phyloP scores from a whole-genome alignment of 164 flowering plant species.

The Macadamia tetraphylla region DNA sequence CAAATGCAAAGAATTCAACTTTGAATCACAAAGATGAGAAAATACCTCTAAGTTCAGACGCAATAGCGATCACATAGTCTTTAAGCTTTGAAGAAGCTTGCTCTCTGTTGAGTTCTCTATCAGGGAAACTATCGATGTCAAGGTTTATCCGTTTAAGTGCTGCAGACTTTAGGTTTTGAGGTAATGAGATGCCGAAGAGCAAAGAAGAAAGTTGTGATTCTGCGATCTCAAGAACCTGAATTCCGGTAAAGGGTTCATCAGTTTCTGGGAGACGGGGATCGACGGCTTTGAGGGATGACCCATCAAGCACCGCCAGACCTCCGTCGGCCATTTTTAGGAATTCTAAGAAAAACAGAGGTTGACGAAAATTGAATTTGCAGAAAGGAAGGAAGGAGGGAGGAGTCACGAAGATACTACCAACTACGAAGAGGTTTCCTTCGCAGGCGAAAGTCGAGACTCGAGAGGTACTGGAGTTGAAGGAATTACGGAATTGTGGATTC shows the following conservation, averaged over 20 bases:
- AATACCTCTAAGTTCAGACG: conserved; percentile 56
- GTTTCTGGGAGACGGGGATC: conserved; percentile 21
- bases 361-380: neutral
- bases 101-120: conserved; percentile 22
- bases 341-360: neutral
- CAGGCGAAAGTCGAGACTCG: too few relatives aligned
- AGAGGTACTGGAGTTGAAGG: too few relatives aligned
- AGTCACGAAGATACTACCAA: too few relatives aligned
- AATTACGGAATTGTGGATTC: too few relatives aligned
- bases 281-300: conserved; percentile 32
- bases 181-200: conserved; percentile 48
- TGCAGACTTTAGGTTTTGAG: conserved; percentile 38
- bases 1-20: neutral
- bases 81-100: conserved; percentile 26
- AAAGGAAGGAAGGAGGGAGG: neutral
- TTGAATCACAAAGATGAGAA: neutral
- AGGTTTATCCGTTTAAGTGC: conserved; percentile 36
- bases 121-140: conserved; percentile 27
- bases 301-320: conserved; percentile 51
- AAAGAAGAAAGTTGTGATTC: conserved; percentile 39
- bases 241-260: conserved; percentile 31
- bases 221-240: conserved; percentile 40
- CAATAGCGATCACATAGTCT: conserved; percentile 45
- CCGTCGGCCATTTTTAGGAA: conserved; percentile 43
- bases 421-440: too few relatives aligned